Evolutionary conservation across 2,329 filamentous ascomycete species (phyloP), one percentile per base, ranked within the genome.

Genomic region (Blastomyces parvus): DNA sequence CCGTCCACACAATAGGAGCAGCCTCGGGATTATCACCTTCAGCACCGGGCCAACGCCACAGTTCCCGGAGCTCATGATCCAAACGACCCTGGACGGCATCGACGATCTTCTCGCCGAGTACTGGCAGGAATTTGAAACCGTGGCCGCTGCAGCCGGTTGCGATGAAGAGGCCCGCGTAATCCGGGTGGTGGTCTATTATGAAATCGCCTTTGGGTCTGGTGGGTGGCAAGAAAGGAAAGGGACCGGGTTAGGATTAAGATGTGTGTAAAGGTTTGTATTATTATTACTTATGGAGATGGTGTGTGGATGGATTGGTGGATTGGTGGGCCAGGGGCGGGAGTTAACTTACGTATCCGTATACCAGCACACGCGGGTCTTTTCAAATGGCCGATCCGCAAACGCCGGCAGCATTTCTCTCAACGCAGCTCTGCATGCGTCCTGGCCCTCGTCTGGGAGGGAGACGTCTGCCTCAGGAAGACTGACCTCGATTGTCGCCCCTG

Each of bases 101-200:
- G 42, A 80, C 75, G 62, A 83, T 74, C 67, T 81, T 81, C 60
- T 81, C 79, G 14, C 81, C 81, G n/a, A 83, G 72, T 17, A 82
- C 75, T 44, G 81, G 81, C 64, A 83, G 74, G 72, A 83, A 83
- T 66, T 83, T 83, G 71, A 77, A 83, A 9, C 72, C 81, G 68
- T 83, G 81, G n/a, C 81, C 80, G 60, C 78, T 81, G 8, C 80
- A 81, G 6, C 80, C 81, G 0, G 80, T 82, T 11, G 81, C 81
- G 58, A 83, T 70, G 70, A 81, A 81, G 6, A 83, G 74, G 44
- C 74, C 74, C 6, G 71, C 64, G 74, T 83, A 83, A 19, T 79
- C 75, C 0, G 88, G 88, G 69, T 90, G 87, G 73, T 86, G 86
- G 70, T 86, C 84, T 65, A 90, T 80, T 62, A 91, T 80, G 77